Evolutionary conservation across 345 rosid species (phyloP), one percentile per base, ranked within the genome.

Genomic region (Hevea brasiliensis): DNA sequence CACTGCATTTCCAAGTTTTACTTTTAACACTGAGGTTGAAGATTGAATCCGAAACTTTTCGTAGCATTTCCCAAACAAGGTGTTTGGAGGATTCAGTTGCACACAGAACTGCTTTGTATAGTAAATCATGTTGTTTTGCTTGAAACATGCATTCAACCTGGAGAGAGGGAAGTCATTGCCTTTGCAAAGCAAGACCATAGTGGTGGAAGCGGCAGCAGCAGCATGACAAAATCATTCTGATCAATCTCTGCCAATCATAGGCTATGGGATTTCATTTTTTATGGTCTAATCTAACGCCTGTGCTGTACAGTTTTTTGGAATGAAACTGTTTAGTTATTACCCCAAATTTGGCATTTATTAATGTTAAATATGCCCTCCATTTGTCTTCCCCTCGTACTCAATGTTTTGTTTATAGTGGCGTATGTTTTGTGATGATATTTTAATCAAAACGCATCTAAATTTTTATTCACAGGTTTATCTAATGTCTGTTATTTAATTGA

Each of bases 1-100:
- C 14, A 87, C 90, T 0, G 81, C 74, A 37, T 89, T 87, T 68
- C 94, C 97, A 29, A 88, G 89, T 77, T 89, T 87, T 74, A 78
- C 88, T 68, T 87, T 88, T 80, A 81, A 82, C 83, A 85, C 88
- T 1, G 85, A 79, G 82, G 87, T 84, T 63, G 90, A 86, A 71
- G 88, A 85, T 50, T 81, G 74, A 73, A 47, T 67, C 23, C 29
- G 7, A 53, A 65, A 58, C 27, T 20, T 40, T 59, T 61, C 18
- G 29, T 29, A 51, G 59, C 15, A 29, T 53, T 44, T 23, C 29
- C 18, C 57, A 24, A 14, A n/a, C 53, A 11, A 57, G 40, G 2
- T 29, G 29, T 26, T 32, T 57, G 3, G 4, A 51, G 18, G 48
- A 1, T 61, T 40, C 20, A 20, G 12, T 14, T 47, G n/a, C 8